Evolutionary conservation across 129 eudicot genomes (phyloP), one percentile per base, ranked within the genome.

Genomic region (Arctium lappa): DNA sequence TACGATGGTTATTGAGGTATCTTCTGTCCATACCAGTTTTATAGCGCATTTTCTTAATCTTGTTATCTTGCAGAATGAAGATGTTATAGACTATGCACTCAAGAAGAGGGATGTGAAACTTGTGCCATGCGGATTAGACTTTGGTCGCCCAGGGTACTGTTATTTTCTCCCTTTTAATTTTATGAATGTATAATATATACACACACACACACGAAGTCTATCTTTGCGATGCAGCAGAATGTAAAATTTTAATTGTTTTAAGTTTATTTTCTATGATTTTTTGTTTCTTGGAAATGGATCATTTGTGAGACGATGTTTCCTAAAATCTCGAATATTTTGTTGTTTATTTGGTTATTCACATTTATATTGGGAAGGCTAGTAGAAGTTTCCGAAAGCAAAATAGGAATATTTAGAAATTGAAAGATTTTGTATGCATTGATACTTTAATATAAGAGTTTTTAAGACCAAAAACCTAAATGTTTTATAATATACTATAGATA

Each of bases 71-170:
- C 95, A 95, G 99, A 95, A 95, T 82, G 99, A 95, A 89, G 98
- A 97, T 31, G 99, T 93, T 31, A 87, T 95, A 79, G 99, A 95
- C 81, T 95, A 95, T 89, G 99, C 99, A 13, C 97, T 95, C 78
- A 91, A 90, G 91, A 95, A 88, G 89, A 90, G 99, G 91, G 89
- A 95, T 88, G 99, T 95, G 62, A 95, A 95, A 88, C 93, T 93
- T 75, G 99, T 95, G 65, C 97, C 97, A 7, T 93, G 98, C 50
- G 99, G 99, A 81, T 91, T 95, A 69, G 98, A 95, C 82, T 95
- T 95, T 76, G 98, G 98, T 40, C 89, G 97, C 60, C 90, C 91
- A 12, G 99, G 99, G 99, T 95, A 93, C 78, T 44, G 15, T 38
- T 72, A 46, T 39, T 22, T 72, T 5, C 37, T 7, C 36, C 1